Evolutionary conservation across 768 basidiomycete species (phyloP).

Genomic region (Solioccasus polychromus): DNA sequence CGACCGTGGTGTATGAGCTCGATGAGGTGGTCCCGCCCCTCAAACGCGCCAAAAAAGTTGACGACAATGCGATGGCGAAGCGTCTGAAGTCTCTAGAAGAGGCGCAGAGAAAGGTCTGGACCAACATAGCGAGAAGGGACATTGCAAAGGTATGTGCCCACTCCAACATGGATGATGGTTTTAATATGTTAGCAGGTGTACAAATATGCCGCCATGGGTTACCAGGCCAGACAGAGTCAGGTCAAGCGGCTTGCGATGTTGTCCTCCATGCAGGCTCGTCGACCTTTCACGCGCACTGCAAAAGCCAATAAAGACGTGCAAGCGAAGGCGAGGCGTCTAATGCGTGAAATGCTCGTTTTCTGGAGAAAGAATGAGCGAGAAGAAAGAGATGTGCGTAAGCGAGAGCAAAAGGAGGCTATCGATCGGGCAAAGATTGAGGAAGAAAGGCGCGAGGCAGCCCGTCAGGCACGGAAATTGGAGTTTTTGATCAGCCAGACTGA

Average conservation of each 20-base stretch:
- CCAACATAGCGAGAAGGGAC: constrained; percentile 80
- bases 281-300: constrained; percentile 68
- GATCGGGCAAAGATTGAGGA: constrained; percentile 88
- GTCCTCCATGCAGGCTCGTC: constrained; percentile 74
- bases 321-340: constrained; percentile 79
- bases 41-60: constrained; percentile 74
- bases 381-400: constrained; percentile 87
- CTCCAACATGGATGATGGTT: background rate
- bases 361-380: constrained; percentile 99
- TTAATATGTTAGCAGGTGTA: constrained; percentile 55
- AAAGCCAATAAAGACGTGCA: constrained; percentile 82
- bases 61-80: constrained; percentile 68
- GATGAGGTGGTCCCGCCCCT: constrained; percentile 68
- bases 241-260: constrained; percentile 73
- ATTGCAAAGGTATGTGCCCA: constrained; percentile 63
- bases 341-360: constrained; percentile 95
- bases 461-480: constrained; percentile 94
- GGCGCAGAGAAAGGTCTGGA: constrained; percentile 86
- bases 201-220: constrained; percentile 68
- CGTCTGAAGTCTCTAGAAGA: constrained; percentile 78
- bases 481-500: constrained; percentile 99
- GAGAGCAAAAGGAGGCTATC: constrained; percentile 91
- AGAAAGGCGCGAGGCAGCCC: constrained; percentile 88
- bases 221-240: constrained; percentile 64
- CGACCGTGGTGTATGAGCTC: constrained; percentile 67